phyloP scores from a whole-genome alignment of 2,329 filamentous ascomycete species.

The Didymella glomerata region DNA sequence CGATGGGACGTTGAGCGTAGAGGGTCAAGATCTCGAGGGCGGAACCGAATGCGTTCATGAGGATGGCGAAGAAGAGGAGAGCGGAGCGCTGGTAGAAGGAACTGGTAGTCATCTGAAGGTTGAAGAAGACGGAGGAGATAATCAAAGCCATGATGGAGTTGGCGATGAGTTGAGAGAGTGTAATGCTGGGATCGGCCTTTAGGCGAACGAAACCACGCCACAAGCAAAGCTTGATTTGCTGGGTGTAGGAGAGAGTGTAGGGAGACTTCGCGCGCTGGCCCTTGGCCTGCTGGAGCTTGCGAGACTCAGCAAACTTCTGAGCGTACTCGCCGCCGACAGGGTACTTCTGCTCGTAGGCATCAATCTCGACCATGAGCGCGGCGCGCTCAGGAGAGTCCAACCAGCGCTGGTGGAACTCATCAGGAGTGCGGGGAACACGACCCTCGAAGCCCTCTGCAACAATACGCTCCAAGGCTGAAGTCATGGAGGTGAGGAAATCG shows the following conservation, averaged over 20 bases:
- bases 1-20: conserved; percentile 88
- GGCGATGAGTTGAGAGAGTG: conserved; percentile 71
- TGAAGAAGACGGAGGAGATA: conserved; percentile 82
- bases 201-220: conserved; percentile 82
- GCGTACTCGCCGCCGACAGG: conserved; percentile 56
- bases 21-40: conserved; percentile 85
- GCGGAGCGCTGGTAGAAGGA: conserved; percentile 83
- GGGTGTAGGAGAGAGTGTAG: conserved; percentile 78
- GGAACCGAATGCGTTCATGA: conserved; percentile 85
- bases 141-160: conserved; percentile 81
- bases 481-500: conserved; percentile 82
- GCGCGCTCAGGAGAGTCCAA: conserved; percentile 61
- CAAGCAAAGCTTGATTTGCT: conserved; percentile 82
- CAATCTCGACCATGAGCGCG: conserved; percentile 55
- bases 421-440: conserved; percentile 58
- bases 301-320: conserved; percentile 57
- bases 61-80: conserved; percentile 84
- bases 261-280: conserved; percentile 72
- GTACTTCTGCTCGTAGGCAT: conserved; percentile 57
- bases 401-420: conserved; percentile 62
- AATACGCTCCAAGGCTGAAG: conserved; percentile 59
- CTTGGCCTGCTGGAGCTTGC: conserved; percentile 58
- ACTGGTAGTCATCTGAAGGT: conserved; percentile 68
- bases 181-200: conserved; percentile 77
- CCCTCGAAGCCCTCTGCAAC: conserved; percentile 56